Percentiles rank a stretch among this genome's conserved stretches.
Evolutionary conservation across 495 filamentous ascomycete genomes (phyloP).

Genomic region (Neurospora intermedia): DNA sequence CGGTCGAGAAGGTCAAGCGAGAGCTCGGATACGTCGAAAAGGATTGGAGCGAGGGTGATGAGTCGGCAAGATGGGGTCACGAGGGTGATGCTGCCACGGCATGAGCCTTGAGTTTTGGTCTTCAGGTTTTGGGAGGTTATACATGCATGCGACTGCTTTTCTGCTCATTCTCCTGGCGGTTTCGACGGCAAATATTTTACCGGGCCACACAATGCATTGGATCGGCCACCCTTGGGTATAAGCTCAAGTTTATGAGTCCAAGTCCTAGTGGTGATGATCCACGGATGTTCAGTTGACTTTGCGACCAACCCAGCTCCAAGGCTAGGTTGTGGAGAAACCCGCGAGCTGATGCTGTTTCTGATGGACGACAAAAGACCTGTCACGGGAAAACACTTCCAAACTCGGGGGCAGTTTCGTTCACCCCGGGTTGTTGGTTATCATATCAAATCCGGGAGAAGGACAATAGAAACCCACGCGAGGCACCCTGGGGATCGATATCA

Average conservation of each 20-base stretch:
- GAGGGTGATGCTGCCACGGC: constrained; percentile 17
- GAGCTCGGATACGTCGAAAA: constrained; percentile 77
- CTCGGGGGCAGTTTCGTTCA: background rate
- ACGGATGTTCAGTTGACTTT: background rate
- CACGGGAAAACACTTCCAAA: background rate
- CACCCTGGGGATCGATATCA: too few relatives aligned
- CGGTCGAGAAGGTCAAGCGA: constrained; percentile 73
- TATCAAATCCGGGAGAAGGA: background rate
- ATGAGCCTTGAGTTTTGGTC: background rate
- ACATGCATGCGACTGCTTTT: background rate
- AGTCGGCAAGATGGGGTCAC: constrained; percentile 66
- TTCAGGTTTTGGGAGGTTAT: constrained; percentile 3
- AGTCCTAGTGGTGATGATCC: too few relatives aligned
- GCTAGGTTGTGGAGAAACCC: background rate
- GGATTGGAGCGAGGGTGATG: constrained; percentile 72
- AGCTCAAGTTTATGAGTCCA: background rate
- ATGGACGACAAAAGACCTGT: background rate
- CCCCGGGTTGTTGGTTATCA: background rate
- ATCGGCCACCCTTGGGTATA: background rate
- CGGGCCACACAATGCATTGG: background rate
- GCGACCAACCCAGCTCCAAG: background rate
- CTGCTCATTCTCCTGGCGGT: background rate
- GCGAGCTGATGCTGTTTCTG: background rate
- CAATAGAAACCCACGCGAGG: background rate
- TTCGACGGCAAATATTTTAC: background rate